Evolutionary conservation across 176 grass and related monocot species (phyloP).

Genomic region (Oryza rufipogon): DNA sequence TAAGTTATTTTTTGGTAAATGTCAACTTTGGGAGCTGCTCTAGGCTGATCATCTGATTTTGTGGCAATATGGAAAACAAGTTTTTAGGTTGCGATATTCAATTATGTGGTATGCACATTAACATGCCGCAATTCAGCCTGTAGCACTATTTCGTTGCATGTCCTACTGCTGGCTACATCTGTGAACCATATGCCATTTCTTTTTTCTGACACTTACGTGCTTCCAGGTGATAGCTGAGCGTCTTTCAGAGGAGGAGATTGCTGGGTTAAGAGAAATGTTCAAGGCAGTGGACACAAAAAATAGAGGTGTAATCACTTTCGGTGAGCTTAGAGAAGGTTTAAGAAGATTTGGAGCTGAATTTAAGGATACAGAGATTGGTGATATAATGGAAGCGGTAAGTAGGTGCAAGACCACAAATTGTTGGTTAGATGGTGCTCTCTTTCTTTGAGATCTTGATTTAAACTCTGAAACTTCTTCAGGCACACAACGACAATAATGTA

Average conservation of each 20-base stretch:
- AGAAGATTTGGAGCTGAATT: slow-evolving; percentile 78
- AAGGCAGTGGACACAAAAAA: slow-evolving; percentile 75
- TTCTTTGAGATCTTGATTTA: not conserved
- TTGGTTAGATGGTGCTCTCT: not conserved
- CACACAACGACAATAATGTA: slow-evolving; percentile 74
- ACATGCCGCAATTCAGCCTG: not conserved
- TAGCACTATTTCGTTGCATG: not conserved
- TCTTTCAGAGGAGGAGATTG: slow-evolving; percentile 96
- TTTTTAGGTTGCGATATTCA: not conserved
- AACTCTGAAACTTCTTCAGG: slow-evolving; percentile 50
- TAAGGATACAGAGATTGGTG: slow-evolving; percentile 59
- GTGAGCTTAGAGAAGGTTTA: slow-evolving; percentile 81
- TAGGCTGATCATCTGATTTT: slow-evolving; percentile 13
- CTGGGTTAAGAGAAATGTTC: slow-evolving; percentile 93
- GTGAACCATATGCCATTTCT: not conserved
- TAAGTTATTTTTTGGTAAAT: not conserved
- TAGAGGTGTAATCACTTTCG: slow-evolving; percentile 77
- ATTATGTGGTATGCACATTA: slow-evolving; percentile 20
- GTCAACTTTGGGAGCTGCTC: slow-evolving; percentile 1
- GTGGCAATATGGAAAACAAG: not conserved
- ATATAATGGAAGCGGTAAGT: slow-evolving; percentile 85
- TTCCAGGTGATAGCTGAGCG: slow-evolving; percentile 86
- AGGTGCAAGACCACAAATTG: not conserved
- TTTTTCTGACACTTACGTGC: slow-evolving; percentile 24
- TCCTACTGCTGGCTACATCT: not conserved